These are phyloP conservation scores for Tricholoma terreum DNA, from an alignment of 768 basidiomycete species.

Conservation along the genomic window DNA sequence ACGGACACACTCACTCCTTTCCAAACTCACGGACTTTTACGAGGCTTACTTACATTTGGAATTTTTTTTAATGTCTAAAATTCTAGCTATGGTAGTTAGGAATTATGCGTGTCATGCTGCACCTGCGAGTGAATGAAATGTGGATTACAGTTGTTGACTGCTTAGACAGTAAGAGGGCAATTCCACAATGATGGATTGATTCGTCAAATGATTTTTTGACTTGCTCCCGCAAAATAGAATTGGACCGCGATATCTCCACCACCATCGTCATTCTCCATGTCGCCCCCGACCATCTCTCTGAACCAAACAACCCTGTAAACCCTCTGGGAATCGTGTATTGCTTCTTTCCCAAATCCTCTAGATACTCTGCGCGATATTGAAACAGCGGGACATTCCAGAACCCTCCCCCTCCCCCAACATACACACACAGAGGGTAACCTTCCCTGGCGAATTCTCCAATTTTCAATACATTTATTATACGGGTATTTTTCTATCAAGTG, in stretches of 20 bases:
- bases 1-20: too few relatives aligned
- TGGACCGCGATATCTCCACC: conserved; percentile 66
- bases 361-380: conserved; percentile 60
- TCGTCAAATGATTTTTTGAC: conserved; percentile 31
- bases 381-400: conserved; percentile 66
- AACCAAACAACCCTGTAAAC: conserved; percentile 10
- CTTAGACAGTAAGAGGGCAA: conserved; percentile 42
- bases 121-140: too few relatives aligned
- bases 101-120: too few relatives aligned
- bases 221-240: conserved; percentile 49
- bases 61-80: too few relatives aligned
- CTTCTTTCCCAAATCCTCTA: conserved; percentile 46
- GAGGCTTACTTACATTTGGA: too few relatives aligned
- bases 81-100: too few relatives aligned
- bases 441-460: conserved; percentile 56
- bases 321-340: conserved; percentile 36
- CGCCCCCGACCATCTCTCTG: conserved; percentile 13
- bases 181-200: conserved; percentile 42
- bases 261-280: conserved; percentile 20
- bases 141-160: background rate
- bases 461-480: too few relatives aligned
- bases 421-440: too few relatives aligned
- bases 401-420: too few relatives aligned
- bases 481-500: too few relatives aligned
- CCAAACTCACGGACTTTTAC: too few relatives aligned